Evolutionary conservation across 805 yeast species (phyloP), one percentile per base, ranked within the genome.

Genomic region (Suhomyces canberraensis): DNA sequence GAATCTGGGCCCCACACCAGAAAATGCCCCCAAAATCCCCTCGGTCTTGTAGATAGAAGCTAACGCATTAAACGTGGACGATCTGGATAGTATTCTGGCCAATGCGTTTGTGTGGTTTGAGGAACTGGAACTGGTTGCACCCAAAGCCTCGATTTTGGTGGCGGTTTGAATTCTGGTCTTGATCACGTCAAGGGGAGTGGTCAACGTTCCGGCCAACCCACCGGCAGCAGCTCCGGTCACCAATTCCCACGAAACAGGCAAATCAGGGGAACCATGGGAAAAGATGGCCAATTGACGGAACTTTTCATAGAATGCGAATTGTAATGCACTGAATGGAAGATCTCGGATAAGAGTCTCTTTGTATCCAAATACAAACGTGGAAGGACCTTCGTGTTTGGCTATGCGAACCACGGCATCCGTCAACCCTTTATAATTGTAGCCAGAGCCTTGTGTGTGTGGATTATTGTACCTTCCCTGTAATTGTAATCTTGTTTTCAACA

Each of bases 1-100:
- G 47, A 89, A 81, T 45, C 99, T 73, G 1, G 99, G 98, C 0
- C 96, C 97, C 4, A 93, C 96, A 1, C 99, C 99, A 21, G 90
- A 78, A 60, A 93, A 91, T 26, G 88, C 68, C 0, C 96, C 96
- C 1, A 73, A 41, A 0, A 81, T 35, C 1, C 98, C 98, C 58
- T 93, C 96, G 17, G 73, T 65, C 36, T 60, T 72, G 54, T 82
- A 84, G 4, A 93, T 64, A 16, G 60, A 54, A 2, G 42, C 43
- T 32, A 67, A 49, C 13, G 71, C 69, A 36, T 46, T 53, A 9
- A 55, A 26, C 5, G 69, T 66, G 4, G 40, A 30, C 11, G 39
- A 28, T 2, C 24, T 22, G 9, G 22, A 4, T 13, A 22, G 20
- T 8, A 24, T 9, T 13, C 45, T 33, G 22, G 42, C 47, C 26